phyloP scores from a whole-genome alignment of 768 basidiomycete genomes.

The Tremella mesenterica region DNA sequence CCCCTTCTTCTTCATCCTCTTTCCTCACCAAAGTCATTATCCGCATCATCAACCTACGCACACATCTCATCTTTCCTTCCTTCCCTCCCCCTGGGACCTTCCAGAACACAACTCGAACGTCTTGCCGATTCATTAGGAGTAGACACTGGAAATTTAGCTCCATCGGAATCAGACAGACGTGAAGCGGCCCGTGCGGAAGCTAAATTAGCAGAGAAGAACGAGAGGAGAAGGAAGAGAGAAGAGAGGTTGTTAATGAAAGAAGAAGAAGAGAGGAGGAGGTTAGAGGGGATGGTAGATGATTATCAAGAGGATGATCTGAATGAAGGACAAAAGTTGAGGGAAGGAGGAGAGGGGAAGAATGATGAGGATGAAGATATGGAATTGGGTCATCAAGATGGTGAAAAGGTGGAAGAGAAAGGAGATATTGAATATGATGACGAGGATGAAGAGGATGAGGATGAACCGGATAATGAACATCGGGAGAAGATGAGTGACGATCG shows the following conservation, averaged over 20 bases:
- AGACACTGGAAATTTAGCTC: constrained; percentile 21
- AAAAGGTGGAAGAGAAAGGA: constrained; percentile 36
- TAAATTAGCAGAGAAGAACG: constrained; percentile 9
- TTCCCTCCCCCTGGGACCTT: constrained; percentile 14
- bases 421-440: too few relatives aligned
- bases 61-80: constrained; percentile 20
- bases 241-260: constrained; percentile 6
- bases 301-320: constrained; percentile 3
- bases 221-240: constrained; percentile 17
- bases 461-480: constrained; percentile 24
- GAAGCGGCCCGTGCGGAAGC: constrained; percentile 17
- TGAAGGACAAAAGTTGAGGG: constrained; percentile 16
- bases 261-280: constrained; percentile 17
- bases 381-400: too few relatives aligned
- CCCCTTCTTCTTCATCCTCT: constrained; percentile 25
- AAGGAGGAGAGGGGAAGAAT: constrained; percentile 23
- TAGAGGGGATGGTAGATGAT: constrained; percentile 9
- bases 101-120: constrained; percentile 35
- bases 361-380: constrained; percentile 28
- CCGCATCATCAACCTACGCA: constrained; percentile 11
- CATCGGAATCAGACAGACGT: constrained; percentile 20
- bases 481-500: constrained; percentile 1
- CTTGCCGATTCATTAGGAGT: constrained; percentile 37
- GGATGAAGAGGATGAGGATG: constrained; percentile 26
- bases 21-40: constrained; percentile 11